These are phyloP conservation scores for Lactifluus pinguis DNA, from an alignment of 768 basidiomycete species.

Conservation along the genomic window DNA sequence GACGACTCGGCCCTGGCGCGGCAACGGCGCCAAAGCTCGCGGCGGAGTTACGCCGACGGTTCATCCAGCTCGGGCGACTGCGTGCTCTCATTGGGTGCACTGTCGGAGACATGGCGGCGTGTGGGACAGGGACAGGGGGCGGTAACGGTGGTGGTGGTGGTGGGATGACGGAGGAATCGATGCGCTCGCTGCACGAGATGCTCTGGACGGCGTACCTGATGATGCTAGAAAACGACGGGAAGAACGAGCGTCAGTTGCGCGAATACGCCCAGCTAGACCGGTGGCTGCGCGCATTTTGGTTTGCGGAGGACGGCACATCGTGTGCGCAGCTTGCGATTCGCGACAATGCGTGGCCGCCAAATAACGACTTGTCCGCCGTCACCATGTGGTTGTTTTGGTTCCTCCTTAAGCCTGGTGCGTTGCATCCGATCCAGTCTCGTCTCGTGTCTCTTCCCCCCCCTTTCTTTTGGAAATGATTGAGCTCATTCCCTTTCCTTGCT, in stretches of 20 bases:
- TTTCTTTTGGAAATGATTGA: neutral
- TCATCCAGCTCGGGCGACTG: conserved; percentile 46
- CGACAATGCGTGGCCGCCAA: conserved; percentile 48
- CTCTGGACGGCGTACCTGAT: conserved; percentile 66
- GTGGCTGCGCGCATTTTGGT: conserved; percentile 65
- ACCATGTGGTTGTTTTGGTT: conserved; percentile 82
- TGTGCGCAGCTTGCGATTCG: conserved; percentile 33
- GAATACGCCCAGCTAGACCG: conserved; percentile 52
- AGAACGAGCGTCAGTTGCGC: conserved; percentile 61
- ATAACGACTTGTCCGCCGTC: conserved; percentile 43
- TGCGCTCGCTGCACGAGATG: conserved; percentile 32
- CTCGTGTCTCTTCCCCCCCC: neutral
- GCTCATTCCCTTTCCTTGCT: neutral
- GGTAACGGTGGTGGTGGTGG: neutral
- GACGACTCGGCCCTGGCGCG: conserved; percentile 39
- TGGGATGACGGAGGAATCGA: conserved; percentile 21
- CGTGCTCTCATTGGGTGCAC: conserved; percentile 36
- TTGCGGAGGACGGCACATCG: conserved; percentile 50
- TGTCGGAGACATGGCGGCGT: conserved; percentile 7
- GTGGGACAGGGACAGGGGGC: too few relatives aligned
- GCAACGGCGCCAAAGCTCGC: conserved; percentile 40
- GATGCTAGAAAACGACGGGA: conserved; percentile 75
- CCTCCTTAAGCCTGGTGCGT: conserved; percentile 51
- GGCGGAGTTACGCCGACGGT: conserved; percentile 58
- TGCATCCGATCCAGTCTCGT: too few relatives aligned